Evolutionary conservation across 441 rosid species (phyloP).

Genomic region (Syzygium syzygioides): DNA sequence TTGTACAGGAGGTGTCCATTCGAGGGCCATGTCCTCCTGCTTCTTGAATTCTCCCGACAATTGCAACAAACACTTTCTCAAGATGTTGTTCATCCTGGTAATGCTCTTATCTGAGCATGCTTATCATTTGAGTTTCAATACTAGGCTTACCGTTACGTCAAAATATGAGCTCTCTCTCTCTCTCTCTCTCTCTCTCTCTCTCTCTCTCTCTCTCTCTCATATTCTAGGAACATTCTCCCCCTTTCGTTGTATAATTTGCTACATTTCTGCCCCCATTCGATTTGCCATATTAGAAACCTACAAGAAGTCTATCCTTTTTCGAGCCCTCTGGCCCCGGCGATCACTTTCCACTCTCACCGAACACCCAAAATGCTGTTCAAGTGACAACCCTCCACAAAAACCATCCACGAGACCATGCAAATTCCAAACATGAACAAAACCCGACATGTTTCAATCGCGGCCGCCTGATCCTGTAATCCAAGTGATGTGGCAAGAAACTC

Average conservation of each 20-base stretch:
- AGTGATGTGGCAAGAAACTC: no score
- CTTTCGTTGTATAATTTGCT: neutral
- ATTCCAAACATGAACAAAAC: neutral
- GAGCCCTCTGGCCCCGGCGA: fast-evolving
- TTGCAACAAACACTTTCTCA: neutral
- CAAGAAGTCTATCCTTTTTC: fast-evolving
- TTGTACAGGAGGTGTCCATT: no score
- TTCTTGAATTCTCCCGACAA: neutral
- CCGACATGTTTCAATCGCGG: neutral
- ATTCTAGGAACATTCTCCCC: neutral
- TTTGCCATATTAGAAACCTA: neutral
- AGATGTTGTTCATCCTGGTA: fast-evolving
- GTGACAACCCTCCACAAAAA: neutral
- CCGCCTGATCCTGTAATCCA: neutral
- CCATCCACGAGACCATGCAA: neutral
- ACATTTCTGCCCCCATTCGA: neutral
- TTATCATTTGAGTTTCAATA: neutral
- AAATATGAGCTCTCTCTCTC: neutral
- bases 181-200: no score
- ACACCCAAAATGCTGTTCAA: neutral
- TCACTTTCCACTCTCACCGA: fast-evolving
- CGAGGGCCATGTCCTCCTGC: neutral
- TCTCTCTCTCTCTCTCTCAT: no score
- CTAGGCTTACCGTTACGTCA: fast-evolving
- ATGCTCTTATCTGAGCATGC: no score